Evolutionary conservation across 176 grass and related monocot species (phyloP), one percentile per base, ranked within the genome.

Genomic region (Rhynchospora pubera): DNA sequence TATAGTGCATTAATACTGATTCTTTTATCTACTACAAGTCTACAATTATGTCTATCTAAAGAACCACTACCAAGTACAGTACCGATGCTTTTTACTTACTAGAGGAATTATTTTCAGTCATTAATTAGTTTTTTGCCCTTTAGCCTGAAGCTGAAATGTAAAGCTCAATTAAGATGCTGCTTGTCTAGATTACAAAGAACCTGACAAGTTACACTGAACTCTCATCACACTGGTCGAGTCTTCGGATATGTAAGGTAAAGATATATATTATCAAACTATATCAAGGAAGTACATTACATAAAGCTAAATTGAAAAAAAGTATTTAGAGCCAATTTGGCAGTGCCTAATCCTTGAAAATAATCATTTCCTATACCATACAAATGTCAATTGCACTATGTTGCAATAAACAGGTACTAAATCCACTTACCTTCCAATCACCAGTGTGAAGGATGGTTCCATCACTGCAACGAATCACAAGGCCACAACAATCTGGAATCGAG

Each of bases 401-500:
- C 64, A 10, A 78, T 42, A 69, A 55, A 76, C 30, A 57, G 53
- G 18, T 34, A 77, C 43, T 51, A 64, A 63, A 78, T n/a, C 45
- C 45, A 83, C 83, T 97, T 93, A 94, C 92, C 79, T 99, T 99
- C 96, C 92, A 95, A 86, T 99, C 96, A 87, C 96, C 96, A 19
- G 96, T 99, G 87, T 99, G 96, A 84, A 99, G 91, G 85, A 99
- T 95, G 75, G 81, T 99, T 56, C 96, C 96, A 91, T 99, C 96
- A 79, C 79, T 85, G 78, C 96, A 99, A 10, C 96, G 92, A 82
- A 99, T 91, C 34, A 99, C 96, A 67, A 99, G 88, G 18, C 96
- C 92, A 43, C 96, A 99, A 61, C 96, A 99, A 84, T 95, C 96
- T 84, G 96, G 96, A 91, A 99, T 95, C 84, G 96, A 99, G 85